Conservation (phyloP, 2,329 filamentous ascomycete genomes). For the Teratosphaeriaceae sp. region DNA sequence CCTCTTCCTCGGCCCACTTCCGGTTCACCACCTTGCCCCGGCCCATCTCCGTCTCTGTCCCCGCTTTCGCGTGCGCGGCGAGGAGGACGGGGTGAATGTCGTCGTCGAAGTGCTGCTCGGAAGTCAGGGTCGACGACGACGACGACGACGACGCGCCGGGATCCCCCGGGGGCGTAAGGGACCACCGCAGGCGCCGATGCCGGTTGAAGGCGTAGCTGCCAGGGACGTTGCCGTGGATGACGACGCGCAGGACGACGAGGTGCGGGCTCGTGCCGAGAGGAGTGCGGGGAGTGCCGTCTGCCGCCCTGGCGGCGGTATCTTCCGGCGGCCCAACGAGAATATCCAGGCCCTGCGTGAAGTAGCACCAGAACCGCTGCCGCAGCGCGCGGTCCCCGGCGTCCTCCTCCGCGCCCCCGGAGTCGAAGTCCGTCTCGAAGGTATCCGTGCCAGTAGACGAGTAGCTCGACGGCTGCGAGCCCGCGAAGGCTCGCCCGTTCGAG, state of each 20-base stretch:
- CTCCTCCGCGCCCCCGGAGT: slow-evolving; percentile 45
- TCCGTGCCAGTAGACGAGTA: slow-evolving; percentile 37
- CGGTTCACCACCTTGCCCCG: slow-evolving; percentile 32
- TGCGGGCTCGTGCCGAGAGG: slow-evolving; percentile 34
- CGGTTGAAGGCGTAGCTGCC: slow-evolving; percentile 96
- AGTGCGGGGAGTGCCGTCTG: slow-evolving; percentile 16
- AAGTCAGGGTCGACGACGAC: slow-evolving; percentile 49
- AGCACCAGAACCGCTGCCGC: slow-evolving; percentile 80
- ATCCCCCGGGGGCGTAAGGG: slow-evolving; percentile 39
- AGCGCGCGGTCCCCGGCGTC: slow-evolving; percentile 53
- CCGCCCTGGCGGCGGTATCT: slow-evolving; percentile 13
- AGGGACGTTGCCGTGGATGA: slow-evolving; percentile 89
- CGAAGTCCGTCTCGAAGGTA: slow-evolving; percentile 39
- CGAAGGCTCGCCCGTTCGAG: slow-evolving; percentile 18
- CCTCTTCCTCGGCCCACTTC: slow-evolving; percentile 24
- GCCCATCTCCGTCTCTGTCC: slow-evolving; percentile 34
- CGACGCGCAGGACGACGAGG: slow-evolving; percentile 82
- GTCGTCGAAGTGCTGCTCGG: slow-evolving; percentile 67
- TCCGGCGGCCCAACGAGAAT: slow-evolving; percentile 77
- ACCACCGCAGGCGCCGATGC: slow-evolving; percentile 84
- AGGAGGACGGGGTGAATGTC: slow-evolving; percentile 52
- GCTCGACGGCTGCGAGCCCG: slow-evolving; percentile 30
- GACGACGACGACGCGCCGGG: slow-evolving; percentile 26
- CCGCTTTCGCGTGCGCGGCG: slow-evolving; percentile 26
- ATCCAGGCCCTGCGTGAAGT: slow-evolving; percentile 93